Evolutionary conservation across 192 early-diverging fungal genomes (phyloP), one percentile per base, ranked within the genome.

Genomic region (Linnemannia exigua): DNA sequence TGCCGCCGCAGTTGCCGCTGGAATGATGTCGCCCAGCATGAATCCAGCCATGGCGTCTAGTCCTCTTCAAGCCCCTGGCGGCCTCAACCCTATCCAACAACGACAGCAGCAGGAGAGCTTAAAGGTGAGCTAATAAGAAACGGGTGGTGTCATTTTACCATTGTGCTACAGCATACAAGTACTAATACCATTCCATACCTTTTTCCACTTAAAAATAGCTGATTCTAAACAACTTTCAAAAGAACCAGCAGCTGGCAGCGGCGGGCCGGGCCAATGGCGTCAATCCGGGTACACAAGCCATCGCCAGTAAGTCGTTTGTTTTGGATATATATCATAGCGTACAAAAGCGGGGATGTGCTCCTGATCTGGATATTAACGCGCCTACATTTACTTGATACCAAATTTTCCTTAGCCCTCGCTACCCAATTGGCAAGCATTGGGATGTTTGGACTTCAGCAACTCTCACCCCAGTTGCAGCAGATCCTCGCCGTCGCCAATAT

Each of bases 11-110:
- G 75, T 63, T n/a, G 78, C 74, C 2, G 66, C 38, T 22, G 84
- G 84, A 35, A 80, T 86, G 84, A 80, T 86, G 84, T 86, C 84
- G 17, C 84, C 84, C 5, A 76, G 54, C 25, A 76, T 80, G 70
- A 86, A 80, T 61, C 61, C 61, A 7, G 84, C 69, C 12, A 69
- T 79, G 70, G 66, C 51, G 2, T 63, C 58, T 25, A 84, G 54
- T 47, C 63, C 70, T 6, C 20, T 77, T 46, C 81, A 84, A 51
- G n/a, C 71, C n/a, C 20, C 67, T 36, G 66, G 36, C 5, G 63
- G 44, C 47, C 69, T 38, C 0, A 75, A n/a, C 52, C 19, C 47
- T 28, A 5, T 72, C 63, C 76, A 75, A 48, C 63, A 46, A 12
- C 71, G 51, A 14, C 84, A 51, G 33, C 74, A 73, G 38, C 74